Evolutionary conservation across 768 basidiomycete species (phyloP).

Genomic region (Leccinum fibrillosum): DNA sequence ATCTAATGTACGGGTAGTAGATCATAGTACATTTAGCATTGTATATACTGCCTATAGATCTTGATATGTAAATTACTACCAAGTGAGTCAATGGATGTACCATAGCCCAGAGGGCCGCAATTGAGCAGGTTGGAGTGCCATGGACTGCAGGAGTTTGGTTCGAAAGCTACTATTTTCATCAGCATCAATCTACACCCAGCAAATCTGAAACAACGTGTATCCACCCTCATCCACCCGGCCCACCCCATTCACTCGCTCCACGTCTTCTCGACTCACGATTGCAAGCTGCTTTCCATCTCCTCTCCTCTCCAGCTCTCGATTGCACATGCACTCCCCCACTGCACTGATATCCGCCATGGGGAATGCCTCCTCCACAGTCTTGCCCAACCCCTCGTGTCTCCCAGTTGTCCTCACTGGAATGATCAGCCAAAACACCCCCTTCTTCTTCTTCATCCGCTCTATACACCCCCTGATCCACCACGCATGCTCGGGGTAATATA

Average conservation of each 20-base stretch:
- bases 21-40: slow-evolving; percentile 1
- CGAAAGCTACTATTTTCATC: too few relatives aligned
- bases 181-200: background rate
- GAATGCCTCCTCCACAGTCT: slow-evolving; percentile 58
- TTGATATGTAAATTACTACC: slow-evolving; percentile 9
- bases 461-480: slow-evolving; percentile 66
- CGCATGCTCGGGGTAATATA: slow-evolving; percentile 72
- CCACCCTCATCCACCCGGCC: slow-evolving; percentile 37
- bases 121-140: too few relatives aligned
- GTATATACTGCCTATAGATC: background rate
- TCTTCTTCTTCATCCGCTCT: slow-evolving; percentile 40
- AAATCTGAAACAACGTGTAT: background rate
- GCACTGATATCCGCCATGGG: slow-evolving; percentile 11
- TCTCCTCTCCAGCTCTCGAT: background rate
- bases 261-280: slow-evolving; percentile 45
- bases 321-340: background rate
- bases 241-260: slow-evolving; percentile 50
- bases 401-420: slow-evolving; percentile 65
- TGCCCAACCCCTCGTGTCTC: slow-evolving; percentile 55
- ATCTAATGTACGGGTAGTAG: background rate
- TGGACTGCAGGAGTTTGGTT: too few relatives aligned
- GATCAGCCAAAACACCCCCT: slow-evolving; percentile 69
- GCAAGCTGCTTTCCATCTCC: slow-evolving; percentile 32
- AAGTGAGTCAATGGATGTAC: background rate
- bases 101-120: too few relatives aligned